A percentile compares a stretch with the other conserved stretches of the same genome.
Conservation (phyloP, 2,329 filamentous ascomycete genomes). For the Immersiporthe knoxdaviesiana region DNA sequence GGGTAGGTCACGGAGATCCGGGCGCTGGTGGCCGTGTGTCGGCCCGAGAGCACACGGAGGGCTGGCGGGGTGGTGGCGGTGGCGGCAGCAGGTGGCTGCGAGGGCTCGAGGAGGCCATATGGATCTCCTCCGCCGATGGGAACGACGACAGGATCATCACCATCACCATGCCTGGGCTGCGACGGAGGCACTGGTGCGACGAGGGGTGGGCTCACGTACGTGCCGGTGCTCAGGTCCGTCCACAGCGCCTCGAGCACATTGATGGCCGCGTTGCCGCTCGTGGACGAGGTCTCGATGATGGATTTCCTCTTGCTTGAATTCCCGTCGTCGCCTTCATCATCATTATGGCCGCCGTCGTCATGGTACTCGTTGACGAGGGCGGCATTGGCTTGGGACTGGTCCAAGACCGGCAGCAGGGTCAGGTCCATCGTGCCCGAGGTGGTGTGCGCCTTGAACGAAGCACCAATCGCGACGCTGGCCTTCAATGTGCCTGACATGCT, state of each 20-base stretch:
- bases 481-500: conserved; percentile 50
- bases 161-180: not conserved
- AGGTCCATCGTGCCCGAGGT: conserved; percentile 47
- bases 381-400: conserved; percentile 31
- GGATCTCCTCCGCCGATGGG: conserved; percentile 31
- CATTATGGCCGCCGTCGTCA: too few relatives aligned
- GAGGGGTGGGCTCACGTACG: conserved; percentile 33
- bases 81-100: not conserved
- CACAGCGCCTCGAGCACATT: conserved; percentile 50
- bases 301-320: conserved; percentile 16
- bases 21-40: conserved; percentile 52
- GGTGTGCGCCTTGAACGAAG: conserved; percentile 41
- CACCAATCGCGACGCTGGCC: conserved; percentile 46
- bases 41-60: conserved; percentile 43
- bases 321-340: not conserved
- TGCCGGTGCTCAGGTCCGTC: conserved; percentile 36
- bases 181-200: conserved; percentile 9
- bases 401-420: conserved; percentile 49
- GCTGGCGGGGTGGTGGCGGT: conserved; percentile 26
- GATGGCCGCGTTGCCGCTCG: conserved; percentile 47
- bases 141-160: not conserved
- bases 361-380: not conserved
- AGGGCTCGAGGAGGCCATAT: conserved; percentile 17
- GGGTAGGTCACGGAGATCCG: conserved; percentile 50
- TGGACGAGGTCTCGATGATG: conserved; percentile 46